A percentile compares a stretch with the other conserved stretches of the same genome.
These are phyloP conservation scores for Neoboletus magnificus DNA, from an alignment of 768 basidiomycete genomes.

Conservation along the genomic window DNA sequence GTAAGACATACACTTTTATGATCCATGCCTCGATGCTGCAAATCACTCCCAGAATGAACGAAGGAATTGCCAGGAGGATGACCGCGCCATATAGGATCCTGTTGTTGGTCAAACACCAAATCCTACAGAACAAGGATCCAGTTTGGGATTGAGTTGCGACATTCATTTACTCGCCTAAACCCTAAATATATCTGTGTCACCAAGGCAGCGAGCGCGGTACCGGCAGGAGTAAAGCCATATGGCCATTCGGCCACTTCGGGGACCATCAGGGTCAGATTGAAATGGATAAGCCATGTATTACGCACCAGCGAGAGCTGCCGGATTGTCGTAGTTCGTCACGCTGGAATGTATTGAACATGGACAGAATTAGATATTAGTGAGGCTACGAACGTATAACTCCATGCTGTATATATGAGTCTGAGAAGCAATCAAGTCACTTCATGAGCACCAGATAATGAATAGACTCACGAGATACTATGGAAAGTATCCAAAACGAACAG, in stretches of 20 bases:
- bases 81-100: background rate
- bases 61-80: background rate
- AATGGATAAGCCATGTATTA: background rate
- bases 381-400: conserved; percentile 8
- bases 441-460: background rate
- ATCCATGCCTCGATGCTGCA: background rate
- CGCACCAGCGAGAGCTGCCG: background rate
- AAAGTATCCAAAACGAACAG: conserved; percentile 16
- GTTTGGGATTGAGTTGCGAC: no score
- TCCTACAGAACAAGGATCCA: background rate
- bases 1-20: background rate
- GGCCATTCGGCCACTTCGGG: conserved; percentile 35
- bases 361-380: background rate
- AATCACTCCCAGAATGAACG: background rate
- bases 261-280: background rate
- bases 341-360: background rate
- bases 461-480: conserved; percentile 12
- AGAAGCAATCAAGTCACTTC: background rate
- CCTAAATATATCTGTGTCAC: conserved; percentile 48
- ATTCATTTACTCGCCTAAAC: conserved; percentile 36
- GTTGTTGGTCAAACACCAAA: background rate
- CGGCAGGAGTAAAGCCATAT: conserved; percentile 47
- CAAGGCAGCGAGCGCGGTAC: conserved; percentile 44
- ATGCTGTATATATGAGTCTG: conserved; percentile 18
- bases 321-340: background rate